These are phyloP conservation scores for Ammopiptanthus mongolicus DNA, from an alignment of 306 rosid species.

Conservation along the genomic window DNA sequence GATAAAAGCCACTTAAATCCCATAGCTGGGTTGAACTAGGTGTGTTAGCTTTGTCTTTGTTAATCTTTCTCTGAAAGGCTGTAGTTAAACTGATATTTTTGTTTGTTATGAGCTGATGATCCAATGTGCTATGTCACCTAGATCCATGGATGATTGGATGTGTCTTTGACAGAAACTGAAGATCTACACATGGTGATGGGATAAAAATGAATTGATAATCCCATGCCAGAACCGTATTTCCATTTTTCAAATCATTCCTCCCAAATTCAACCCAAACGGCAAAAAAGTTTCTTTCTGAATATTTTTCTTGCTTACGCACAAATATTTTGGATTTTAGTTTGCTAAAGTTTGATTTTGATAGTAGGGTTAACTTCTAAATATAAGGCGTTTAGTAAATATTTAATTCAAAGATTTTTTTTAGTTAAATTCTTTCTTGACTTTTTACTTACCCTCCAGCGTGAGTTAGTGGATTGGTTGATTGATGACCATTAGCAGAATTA, in stretches of 20 bases:
- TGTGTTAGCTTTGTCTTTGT: background rate
- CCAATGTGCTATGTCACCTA: background rate
- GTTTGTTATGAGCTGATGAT: background rate
- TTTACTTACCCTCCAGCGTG: too few species aligned
- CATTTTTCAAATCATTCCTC: background rate
- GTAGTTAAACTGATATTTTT: conserved; percentile 1
- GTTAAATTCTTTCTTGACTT: too few species aligned
- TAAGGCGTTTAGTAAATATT: too few species aligned
- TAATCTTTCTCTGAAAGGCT: background rate
- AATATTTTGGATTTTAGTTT: background rate
- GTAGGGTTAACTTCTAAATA: too few species aligned
- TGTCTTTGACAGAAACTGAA: background rate
- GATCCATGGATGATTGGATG: conserved; percentile 5
- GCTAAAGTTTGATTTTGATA: background rate
- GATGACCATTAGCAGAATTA: too few species aligned
- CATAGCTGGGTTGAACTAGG: background rate
- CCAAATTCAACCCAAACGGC: background rate
- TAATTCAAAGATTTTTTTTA: too few species aligned
- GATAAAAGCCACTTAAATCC: conserved; percentile 34
- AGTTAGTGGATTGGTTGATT: too few species aligned
- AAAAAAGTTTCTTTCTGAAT: background rate
- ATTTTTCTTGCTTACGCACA: background rate
- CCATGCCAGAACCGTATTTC: background rate
- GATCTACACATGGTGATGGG: background rate
- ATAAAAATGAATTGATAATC: background rate